Base-by-base conservation (phyloP, 345 rosid species). In the Triadica sebifera region DNA sequence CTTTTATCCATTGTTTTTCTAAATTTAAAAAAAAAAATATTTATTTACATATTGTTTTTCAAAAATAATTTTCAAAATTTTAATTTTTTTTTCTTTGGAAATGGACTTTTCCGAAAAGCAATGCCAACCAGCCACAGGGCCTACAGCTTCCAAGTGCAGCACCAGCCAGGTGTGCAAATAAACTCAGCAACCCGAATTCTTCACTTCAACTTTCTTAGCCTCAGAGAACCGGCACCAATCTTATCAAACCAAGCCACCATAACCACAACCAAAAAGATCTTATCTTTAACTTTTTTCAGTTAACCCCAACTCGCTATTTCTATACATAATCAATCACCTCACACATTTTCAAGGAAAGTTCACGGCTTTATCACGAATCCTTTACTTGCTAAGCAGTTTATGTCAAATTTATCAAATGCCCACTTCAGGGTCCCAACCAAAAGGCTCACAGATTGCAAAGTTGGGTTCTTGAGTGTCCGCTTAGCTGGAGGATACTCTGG, bases 331-430 rank as follows among this genome's bases (percentile, higher is more conserved):
- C n/a, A n/a, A n/a, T n/a, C n/a, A n/a, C 70, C 82, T n/a, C n/a
- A n/a, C n/a, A n/a, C n/a, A n/a, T n/a, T n/a, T n/a, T n/a, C n/a
- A n/a, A n/a, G n/a, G n/a, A n/a, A 72, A 69, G 24, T 74, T 72
- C 81, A 65, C 37, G 84, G 85, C 57, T 75, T 83, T 77, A 69
- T 81, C 62, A 22, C 83, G 15, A 69, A 82, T n/a, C 81, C 87
- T 70, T 63, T 74, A 22, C 65, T 69, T 73, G 71, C 81, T 3
- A 79, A 76, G 74, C 80, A 75, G 24, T 73, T 79, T 43, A 59
- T 53, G 43, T 46, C 67, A 34, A 29, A 61, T 81, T 75, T 73
- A 12, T 52, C 81, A 29, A 84, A 12, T 76, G 37, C 84, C 66
- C 84, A 76, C 55, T 66, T 76, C 50, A 82, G 75, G 65, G 15